Conservation (phyloP, 2,329 filamentous ascomycete species). For the Aspergillus pseudoviridinutans region DNA sequence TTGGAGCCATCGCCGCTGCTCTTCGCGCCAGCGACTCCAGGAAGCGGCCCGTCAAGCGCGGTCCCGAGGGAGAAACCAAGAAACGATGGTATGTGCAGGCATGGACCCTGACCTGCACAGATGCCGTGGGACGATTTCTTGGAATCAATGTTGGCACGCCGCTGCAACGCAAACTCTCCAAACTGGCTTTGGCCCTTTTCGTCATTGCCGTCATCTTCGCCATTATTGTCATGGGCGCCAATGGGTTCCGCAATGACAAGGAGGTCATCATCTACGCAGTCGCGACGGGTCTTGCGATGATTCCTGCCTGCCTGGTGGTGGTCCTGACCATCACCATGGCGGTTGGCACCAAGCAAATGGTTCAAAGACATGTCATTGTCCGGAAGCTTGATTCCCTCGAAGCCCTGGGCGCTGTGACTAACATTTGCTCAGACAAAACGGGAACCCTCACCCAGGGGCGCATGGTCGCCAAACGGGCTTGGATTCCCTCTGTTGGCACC, state of each 20-base stretch:
- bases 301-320: conserved; percentile 60
- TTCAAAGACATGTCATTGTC: conserved; percentile 54
- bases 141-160: conserved; percentile 67
- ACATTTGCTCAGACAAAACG: conserved; percentile 56
- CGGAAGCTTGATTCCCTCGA: conserved; percentile 56
- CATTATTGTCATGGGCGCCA: conserved; percentile 65
- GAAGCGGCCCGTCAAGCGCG: conserved; percentile 50
- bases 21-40: conserved; percentile 59
- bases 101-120: conserved; percentile 51
- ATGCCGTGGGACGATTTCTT: conserved; percentile 60
- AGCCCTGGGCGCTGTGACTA: conserved; percentile 59
- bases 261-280: conserved; percentile 65
- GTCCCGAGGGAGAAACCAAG: conserved; percentile 47
- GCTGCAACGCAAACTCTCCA: conserved; percentile 64
- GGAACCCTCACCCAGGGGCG: conserved; percentile 62
- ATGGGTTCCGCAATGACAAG: conserved; percentile 50
- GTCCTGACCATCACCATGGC: conserved; percentile 67
- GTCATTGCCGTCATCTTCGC: conserved; percentile 64
- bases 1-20: conserved; percentile 61
- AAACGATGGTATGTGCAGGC: conserved; percentile 52
- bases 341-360: conserved; percentile 57
- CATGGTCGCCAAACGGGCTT: conserved; percentile 60
- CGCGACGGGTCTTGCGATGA: conserved; percentile 57
- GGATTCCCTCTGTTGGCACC: conserved; percentile 56
- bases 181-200: conserved; percentile 64